phyloP scores from a whole-genome alignment of 1,284 basidiomycete genomes.

The Xerocomus minutiporus region DNA sequence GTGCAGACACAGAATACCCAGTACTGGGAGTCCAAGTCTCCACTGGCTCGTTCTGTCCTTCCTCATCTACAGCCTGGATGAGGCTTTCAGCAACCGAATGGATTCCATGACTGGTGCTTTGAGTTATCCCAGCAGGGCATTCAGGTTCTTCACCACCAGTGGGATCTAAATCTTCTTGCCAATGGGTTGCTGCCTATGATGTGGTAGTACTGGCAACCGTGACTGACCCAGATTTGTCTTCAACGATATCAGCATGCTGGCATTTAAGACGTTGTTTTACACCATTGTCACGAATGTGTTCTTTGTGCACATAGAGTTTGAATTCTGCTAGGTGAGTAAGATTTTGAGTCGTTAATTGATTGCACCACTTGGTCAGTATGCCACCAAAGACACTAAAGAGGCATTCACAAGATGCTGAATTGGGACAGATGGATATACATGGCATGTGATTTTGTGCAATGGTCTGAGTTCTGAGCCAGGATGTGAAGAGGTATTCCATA shows the following conservation, averaged over 20 bases:
- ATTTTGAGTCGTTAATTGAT: background rate
- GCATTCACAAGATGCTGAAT: conserved; percentile 10
- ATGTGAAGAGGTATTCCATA: background rate
- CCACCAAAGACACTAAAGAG: conserved; percentile 13
- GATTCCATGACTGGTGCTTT: background rate
- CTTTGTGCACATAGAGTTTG: conserved; percentile 7
- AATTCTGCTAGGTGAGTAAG: conserved; percentile 7
- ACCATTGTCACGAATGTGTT: background rate
- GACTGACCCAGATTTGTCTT: background rate
- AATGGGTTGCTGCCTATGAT: background rate
- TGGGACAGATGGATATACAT: conserved; percentile 9
- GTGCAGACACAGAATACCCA: background rate
- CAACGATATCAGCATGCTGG: background rate
- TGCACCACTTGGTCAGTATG: conserved; percentile 6
- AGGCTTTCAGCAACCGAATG: background rate
- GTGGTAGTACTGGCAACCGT: background rate
- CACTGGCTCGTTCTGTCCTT: background rate
- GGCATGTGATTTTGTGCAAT: conserved; percentile 3
- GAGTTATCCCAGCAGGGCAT: background rate
- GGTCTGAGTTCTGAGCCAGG: background rate
- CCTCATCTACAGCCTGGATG: background rate
- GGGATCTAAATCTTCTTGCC: background rate
- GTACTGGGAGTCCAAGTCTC: too few relatives aligned
- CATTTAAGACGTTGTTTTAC: conserved; percentile 1
- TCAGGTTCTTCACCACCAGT: background rate